Base-by-base conservation (phyloP, 2,329 filamentous ascomycete species). In the Drechslera avenae region DNA sequence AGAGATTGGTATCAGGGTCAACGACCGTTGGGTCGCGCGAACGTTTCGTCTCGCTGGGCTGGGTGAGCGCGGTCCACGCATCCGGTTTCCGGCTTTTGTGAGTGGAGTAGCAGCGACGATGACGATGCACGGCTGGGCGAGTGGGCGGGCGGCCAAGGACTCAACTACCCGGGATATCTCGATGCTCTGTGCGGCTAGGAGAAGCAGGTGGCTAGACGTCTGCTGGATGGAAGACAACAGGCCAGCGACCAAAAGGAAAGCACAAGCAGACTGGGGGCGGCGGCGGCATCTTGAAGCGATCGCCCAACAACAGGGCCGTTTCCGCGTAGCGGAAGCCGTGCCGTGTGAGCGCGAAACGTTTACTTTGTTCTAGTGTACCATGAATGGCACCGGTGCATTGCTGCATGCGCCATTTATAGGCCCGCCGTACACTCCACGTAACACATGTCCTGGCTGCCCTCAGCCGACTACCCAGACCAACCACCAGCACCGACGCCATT, bases 11-110 rank as follows among this genome's bases (percentile, higher is more conserved):
- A 36, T 44, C 39, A 50, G 41, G 31, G 44, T 46, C 52, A 52
- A 43, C 30, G 19, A 42, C 33, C 12, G 43, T 40, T 19, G 50
- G 28, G 28, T 36, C 33, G 31, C 26, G 47, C 45, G 41, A 37
- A 45, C 32, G 54, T 56, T 55, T 50, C 47, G 51, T 45, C 14
- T 41, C 31, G 43, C 34, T 36, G 36, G 39, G 39, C 46, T 42
- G 50, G 42, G 46, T 39, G 39, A 57, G 50, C 50, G 50, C 46
- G 46, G 56, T 41, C 40, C 50, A 54, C 54, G 45, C 47, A 56
- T 45, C 46, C 54, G 48, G 36, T 41, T 39, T 48, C 42, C 45
- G 46, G 47, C 42, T 45, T 39, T 28, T 8, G 26, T 12, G 41
- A 33, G 41, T 47, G 28, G 28, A 37, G 42, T 19, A 36, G 50